Percentiles rank a stretch among this genome's conserved stretches.
Conservation (phyloP, 495 filamentous ascomycete species). For the Lentithecium fluviatile region DNA sequence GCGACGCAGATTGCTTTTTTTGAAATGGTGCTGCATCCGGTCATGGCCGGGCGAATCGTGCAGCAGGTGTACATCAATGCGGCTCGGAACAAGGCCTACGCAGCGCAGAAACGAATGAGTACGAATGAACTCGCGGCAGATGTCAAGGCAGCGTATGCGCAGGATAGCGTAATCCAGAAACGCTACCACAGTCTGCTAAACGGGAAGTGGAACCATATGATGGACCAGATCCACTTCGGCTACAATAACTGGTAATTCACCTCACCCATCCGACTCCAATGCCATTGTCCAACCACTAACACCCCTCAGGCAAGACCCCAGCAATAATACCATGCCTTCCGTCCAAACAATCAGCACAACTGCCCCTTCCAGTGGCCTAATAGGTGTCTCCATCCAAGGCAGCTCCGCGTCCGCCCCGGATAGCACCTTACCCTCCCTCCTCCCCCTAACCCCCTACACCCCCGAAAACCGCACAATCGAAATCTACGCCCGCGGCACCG, state of each 20-base stretch:
- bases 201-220: slow-evolving; percentile 75
- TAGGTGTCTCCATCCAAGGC: slow-evolving; percentile 26
- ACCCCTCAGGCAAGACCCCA: slow-evolving; percentile 25
- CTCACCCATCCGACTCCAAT: neutral
- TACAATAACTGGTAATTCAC: slow-evolving; percentile 38
- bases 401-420: slow-evolving; percentile 26
- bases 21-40: slow-evolving; percentile 67
- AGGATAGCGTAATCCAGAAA: slow-evolving; percentile 48
- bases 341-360: slow-evolving; percentile 27
- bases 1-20: slow-evolving; percentile 60
- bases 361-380: slow-evolving; percentile 19
- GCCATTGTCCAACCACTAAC: neutral
- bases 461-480: slow-evolving; percentile 34
- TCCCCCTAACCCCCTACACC: slow-evolving; percentile 17
- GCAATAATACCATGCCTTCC: slow-evolving; percentile 23
- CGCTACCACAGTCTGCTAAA: slow-evolving; percentile 61
- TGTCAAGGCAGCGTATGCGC: slow-evolving; percentile 60
- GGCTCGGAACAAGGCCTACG: slow-evolving; percentile 62
- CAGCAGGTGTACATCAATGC: slow-evolving; percentile 61
- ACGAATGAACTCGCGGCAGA: slow-evolving; percentile 59
- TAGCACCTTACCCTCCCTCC: slow-evolving; percentile 18
- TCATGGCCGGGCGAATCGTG: slow-evolving; percentile 60
- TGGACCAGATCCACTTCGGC: slow-evolving; percentile 59
- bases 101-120: slow-evolving; percentile 61
- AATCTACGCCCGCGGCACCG: slow-evolving; percentile 24